Evolutionary conservation across 139 green algal genomes (phyloP), one percentile per base, ranked within the genome.

Genomic region (Limnomonas spitsbergensis): DNA sequence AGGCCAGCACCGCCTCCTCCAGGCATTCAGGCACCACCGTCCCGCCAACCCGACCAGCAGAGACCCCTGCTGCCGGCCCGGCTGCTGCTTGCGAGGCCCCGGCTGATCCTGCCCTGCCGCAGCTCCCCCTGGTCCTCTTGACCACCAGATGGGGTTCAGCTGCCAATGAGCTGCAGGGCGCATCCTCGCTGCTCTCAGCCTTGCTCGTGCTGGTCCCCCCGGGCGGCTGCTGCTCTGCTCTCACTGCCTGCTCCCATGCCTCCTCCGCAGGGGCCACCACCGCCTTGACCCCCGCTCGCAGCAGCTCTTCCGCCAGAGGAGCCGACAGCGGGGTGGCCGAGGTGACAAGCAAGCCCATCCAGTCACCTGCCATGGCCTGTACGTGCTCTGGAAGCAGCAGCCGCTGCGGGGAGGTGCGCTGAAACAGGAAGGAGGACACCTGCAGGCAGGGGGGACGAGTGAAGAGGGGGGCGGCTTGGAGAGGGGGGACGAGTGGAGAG

Each of bases 401-500:
- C 3, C 70, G 24, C 29, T 9, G 4, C 3, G 70, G 70, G n/a
- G 39, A 66, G 26, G 70, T 77, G 39, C 70, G 70, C 39, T 66
- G 39, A 38, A 77, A 77, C 39, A 77, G 70, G 70, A 39, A 77
- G 7, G 39, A 67, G 39, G 38, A 66, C 39, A 77, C 35, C 68
- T 74, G 68, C 14, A 74, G 29, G 42, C 7, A 27, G 56, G 42
- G n/a, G n/a, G n/a, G n/a, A n/a, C n/a, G n/a, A n/a, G n/a, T n/a
- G n/a, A n/a, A n/a, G n/a, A n/a, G n/a, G n/a, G n/a, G n/a, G n/a
- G n/a, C n/a, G n/a, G n/a, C n/a, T n/a, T n/a, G n/a, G n/a, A n/a
- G n/a, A n/a, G n/a, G n/a, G n/a, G n/a, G n/a, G n/a, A n/a, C n/a
- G n/a, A n/a, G n/a, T n/a, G n/a, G n/a, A n/a, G n/a, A n/a, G n/a